Base-by-base conservation (phyloP, 768 basidiomycete genomes). In the Gymnopilus dilepis region DNA sequence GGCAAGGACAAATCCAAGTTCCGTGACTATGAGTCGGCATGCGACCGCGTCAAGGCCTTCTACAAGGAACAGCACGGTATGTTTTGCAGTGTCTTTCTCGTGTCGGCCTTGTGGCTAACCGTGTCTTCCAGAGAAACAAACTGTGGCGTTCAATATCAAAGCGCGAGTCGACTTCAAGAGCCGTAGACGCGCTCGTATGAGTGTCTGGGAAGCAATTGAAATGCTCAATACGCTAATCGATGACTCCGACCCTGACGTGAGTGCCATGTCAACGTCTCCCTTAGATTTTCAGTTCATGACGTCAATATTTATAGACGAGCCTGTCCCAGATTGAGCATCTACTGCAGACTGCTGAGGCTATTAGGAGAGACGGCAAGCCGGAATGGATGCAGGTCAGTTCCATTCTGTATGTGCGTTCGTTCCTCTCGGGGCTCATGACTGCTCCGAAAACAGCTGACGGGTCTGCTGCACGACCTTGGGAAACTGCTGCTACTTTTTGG, bases 261-360 rank as follows among this genome's bases (percentile, higher is more conserved):
- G 80, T 74, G 17, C 33, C 47, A 19, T 45, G 34, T 42, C 60
- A 58, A n/a, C 37, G 19, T 50, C 30, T 50, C 28, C n/a, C n/a
- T 48, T 24, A 26, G 42, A 42, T 33, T 64, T 60, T 37, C 48
- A 40, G 30, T 33, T 71, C 53, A 72, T 68, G 66, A 72, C 70
- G 62, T 69, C 67, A 56, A 63, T 64, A 26, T 60, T 38, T 65
- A 7, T 70, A 92, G 91, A 91, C 91, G 1, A 80, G 78, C 64
- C 74, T 92, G 28, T 87, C 92, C 34, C 94, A 97, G 77, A 95
- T 97, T 31, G 92, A 95, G 67, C 95, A 97, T 71, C 82, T 96
- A 3, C 82, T 96, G 1, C 95, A 96, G 70, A 95, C 93, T 0
- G 93, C 93, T n/a, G 93, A 95, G 69, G 92, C 93, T 11, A 94